Conservation (phyloP, 2,329 filamentous ascomycete species). For the Amesomyces nigricolor region DNA sequence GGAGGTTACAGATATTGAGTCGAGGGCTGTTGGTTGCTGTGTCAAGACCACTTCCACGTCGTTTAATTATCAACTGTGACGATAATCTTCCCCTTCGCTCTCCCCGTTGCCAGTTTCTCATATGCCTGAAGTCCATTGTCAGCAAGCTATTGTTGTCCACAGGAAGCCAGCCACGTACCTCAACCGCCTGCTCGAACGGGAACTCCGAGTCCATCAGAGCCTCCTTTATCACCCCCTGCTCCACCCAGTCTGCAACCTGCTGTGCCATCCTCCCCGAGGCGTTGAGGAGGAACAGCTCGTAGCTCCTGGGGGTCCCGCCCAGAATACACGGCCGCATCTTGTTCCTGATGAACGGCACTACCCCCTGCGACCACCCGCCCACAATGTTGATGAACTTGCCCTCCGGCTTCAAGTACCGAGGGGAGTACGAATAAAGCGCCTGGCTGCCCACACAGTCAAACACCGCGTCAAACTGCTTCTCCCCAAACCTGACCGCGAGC, state of each 20-base stretch:
- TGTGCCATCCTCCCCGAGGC: conserved; percentile 28
- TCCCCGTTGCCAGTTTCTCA: conserved; percentile 30
- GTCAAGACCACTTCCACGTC: background rate
- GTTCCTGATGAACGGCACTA: conserved; percentile 30
- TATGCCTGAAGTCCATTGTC: conserved; percentile 24
- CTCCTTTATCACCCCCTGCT: conserved; percentile 27
- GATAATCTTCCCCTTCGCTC: conserved; percentile 32
- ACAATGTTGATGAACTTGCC: conserved; percentile 35
- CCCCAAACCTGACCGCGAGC: conserved; percentile 31
- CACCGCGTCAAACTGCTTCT: conserved; percentile 36
- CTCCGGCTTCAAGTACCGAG: conserved; percentile 35
- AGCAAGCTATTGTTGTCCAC: background rate
- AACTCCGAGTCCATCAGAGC: conserved; percentile 31
- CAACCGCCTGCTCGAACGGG: conserved; percentile 27
- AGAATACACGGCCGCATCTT: conserved; percentile 30
- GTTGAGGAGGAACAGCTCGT: conserved; percentile 28
- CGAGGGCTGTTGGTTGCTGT: too few relatives aligned
- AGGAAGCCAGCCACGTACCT: conserved; percentile 22
- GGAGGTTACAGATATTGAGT: too few relatives aligned
- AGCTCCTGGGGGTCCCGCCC: conserved; percentile 31
- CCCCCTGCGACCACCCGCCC: conserved; percentile 29
- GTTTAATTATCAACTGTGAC: conserved; percentile 23
- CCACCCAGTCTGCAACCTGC: conserved; percentile 27
- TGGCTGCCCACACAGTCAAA: conserved; percentile 47
- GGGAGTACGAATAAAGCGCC: conserved; percentile 38